Conservation (phyloP, 768 basidiomycete genomes). For the Hygrophoropsis aurantiaca region DNA sequence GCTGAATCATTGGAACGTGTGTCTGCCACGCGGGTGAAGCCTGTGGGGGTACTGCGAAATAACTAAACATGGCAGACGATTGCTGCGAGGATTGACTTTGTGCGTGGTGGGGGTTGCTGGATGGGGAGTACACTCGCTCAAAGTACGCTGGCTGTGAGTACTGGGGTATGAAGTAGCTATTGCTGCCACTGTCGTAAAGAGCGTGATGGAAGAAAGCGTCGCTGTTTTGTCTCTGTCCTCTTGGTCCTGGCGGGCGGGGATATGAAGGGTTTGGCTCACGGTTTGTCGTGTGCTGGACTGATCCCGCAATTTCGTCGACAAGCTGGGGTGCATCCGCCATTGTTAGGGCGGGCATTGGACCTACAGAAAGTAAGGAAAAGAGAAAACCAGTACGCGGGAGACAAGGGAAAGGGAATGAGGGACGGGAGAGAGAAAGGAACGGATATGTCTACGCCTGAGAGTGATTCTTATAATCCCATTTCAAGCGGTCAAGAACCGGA, state of each 20-base stretch:
- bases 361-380: not conserved
- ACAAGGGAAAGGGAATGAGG: not conserved
- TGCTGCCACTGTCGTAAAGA: conserved; percentile 21
- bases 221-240: conserved; percentile 14
- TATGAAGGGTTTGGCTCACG: conserved; percentile 16
- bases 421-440: conserved; percentile 19
- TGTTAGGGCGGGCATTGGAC: conserved; percentile 30
- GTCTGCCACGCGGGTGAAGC: conserved; percentile 28
- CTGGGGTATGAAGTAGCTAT: conserved; percentile 4
- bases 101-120: conserved; percentile 7
- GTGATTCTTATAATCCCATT: conserved; percentile 29
- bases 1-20: conserved; percentile 35
- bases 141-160: conserved; percentile 10
- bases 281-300: conserved; percentile 2
- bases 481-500: conserved; percentile 5
- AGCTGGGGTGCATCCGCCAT: conserved; percentile 6
- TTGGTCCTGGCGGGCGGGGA: conserved; percentile 17
- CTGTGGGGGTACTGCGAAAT: conserved; percentile 19
- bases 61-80: conserved; percentile 25
- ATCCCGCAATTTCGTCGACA: conserved; percentile 5
- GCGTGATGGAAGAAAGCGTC: conserved; percentile 18
- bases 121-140: conserved; percentile 14
- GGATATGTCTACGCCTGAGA: conserved; percentile 33
- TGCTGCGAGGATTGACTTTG: conserved; percentile 9
- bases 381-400: not conserved